phyloP scores from a whole-genome alignment of 2,329 filamentous ascomycete genomes.

The Hypoxylon sp. region DNA sequence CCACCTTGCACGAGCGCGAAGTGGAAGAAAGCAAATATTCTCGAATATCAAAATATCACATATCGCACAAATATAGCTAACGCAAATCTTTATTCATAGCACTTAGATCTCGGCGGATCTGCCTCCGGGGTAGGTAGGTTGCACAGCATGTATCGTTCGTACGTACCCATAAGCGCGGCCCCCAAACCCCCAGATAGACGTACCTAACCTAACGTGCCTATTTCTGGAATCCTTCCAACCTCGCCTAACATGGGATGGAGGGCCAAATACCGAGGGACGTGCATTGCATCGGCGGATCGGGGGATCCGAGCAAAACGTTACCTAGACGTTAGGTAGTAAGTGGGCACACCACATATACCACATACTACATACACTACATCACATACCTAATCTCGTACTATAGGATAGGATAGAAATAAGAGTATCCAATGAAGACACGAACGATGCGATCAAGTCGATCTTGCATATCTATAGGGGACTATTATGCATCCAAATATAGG shows the following conservation, averaged over 20 bases:
- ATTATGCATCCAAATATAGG: conserved; percentile 31
- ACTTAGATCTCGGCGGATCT: conserved; percentile 17
- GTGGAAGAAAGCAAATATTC: not conserved
- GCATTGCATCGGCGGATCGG: conserved; percentile 32
- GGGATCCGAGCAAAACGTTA: conserved; percentile 36
- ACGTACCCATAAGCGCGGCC: conserved; percentile 14
- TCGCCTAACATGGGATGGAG: conserved; percentile 16
- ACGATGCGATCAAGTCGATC: conserved; percentile 28
- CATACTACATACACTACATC: no score
- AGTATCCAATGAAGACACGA: conserved; percentile 20
- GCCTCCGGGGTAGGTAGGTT: conserved; percentile 11
- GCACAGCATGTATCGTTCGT: conserved; percentile 1
- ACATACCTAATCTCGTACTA: not conserved
- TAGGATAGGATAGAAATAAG: not conserved
- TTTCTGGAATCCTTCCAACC: conserved; percentile 37
- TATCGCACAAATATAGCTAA: conserved; percentile 4
- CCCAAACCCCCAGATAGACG: conserved; percentile 26
- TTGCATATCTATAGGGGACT: conserved; percentile 17
- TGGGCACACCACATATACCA: not conserved
- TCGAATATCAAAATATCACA: not conserved
- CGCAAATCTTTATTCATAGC: conserved; percentile 4
- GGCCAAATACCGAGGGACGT: conserved; percentile 38
- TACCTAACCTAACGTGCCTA: conserved; percentile 20
- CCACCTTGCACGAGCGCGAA: not conserved
- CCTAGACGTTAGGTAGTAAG: conserved; percentile 6